phyloP scores from a whole-genome alignment of 1,284 basidiomycete genomes.

The Termitomyces sp. region DNA sequence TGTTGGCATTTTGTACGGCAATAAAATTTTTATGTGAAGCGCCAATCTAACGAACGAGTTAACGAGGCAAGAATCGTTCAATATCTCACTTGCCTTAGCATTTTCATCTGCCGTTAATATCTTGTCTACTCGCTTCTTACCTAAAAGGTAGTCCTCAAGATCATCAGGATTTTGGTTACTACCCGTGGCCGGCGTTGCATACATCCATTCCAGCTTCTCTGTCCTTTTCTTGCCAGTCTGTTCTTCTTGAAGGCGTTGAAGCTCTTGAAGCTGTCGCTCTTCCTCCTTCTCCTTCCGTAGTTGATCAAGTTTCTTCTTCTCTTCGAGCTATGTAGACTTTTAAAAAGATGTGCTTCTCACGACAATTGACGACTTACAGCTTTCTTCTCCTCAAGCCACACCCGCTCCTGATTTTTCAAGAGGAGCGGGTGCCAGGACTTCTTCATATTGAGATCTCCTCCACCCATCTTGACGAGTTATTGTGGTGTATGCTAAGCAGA shows the following conservation, averaged over 20 bases:
- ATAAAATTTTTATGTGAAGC: slow-evolving; percentile 87
- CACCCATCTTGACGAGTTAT: slow-evolving; percentile 77
- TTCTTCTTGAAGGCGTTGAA: slow-evolving; percentile 91
- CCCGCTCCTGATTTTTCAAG: slow-evolving; percentile 97
- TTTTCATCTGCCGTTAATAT: slow-evolving; percentile 88
- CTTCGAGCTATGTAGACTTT: slow-evolving; percentile 65
- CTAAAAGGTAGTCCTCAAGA: slow-evolving; percentile 92
- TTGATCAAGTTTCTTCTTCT: slow-evolving; percentile 97
- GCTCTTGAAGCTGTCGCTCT: slow-evolving; percentile 92
- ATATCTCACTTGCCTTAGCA: slow-evolving; percentile 57
- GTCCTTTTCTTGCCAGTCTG: slow-evolving; percentile 92
- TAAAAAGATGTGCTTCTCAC: slow-evolving; percentile 8
- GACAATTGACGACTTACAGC: slow-evolving; percentile 52
- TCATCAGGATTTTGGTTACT: slow-evolving; percentile 83
- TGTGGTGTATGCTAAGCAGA: slow-evolving; percentile 12
- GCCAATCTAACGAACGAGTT: slow-evolving; percentile 49
- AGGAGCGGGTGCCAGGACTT: slow-evolving; percentile 99
- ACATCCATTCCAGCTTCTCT: slow-evolving; percentile 99
- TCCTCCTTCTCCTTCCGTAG: slow-evolving; percentile 96
- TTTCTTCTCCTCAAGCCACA: slow-evolving; percentile 98
- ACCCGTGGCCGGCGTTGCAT: slow-evolving; percentile 88
- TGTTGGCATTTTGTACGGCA: slow-evolving; percentile 91
- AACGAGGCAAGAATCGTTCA: background rate
- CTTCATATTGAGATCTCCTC: slow-evolving; percentile 94
- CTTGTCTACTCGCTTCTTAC: slow-evolving; percentile 98